phyloP scores from a whole-genome alignment of 2,329 filamentous ascomycete genomes.

The Xylariaceae sp. region DNA sequence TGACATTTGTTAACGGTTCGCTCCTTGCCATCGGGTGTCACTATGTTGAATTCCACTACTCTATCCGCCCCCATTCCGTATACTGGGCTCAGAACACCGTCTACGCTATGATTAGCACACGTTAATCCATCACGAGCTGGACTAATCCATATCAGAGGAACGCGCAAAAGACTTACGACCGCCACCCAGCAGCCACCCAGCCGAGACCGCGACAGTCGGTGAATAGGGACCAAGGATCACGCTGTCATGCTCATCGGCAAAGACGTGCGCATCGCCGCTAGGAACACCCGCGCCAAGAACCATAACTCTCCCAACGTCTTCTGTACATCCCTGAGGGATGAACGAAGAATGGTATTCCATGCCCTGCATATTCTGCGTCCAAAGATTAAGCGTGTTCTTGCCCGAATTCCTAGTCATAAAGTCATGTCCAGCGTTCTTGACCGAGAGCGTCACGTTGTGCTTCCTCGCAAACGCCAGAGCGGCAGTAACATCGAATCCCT shows the following conservation, averaged over 20 bases:
- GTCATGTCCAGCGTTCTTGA: constrained; percentile 19
- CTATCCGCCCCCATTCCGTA: constrained; percentile 48
- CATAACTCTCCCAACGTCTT: constrained; percentile 14
- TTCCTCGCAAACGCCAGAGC: constrained; percentile 22
- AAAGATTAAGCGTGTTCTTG: constrained; percentile 17
- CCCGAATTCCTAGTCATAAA: constrained; percentile 18
- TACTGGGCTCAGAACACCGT: constrained; percentile 9
- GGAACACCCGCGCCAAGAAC: constrained; percentile 12
- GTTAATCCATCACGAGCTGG: too few species aligned
- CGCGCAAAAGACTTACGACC: too few species aligned
- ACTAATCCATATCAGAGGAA: too few species aligned
- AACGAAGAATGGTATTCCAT: constrained; percentile 13
- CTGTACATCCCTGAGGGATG: constrained; percentile 12
- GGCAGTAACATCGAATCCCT: constrained; percentile 20
- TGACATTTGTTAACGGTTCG: constrained; percentile 38
- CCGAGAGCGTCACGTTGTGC: constrained; percentile 23
- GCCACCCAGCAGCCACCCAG: constrained; percentile 17
- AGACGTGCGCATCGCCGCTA: constrained; percentile 14
- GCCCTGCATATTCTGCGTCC: constrained; percentile 17
- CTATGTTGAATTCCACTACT: constrained; percentile 39
- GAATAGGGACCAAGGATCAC: constrained; percentile 17
- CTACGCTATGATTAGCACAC: too few species aligned
- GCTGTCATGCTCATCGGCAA: constrained; percentile 16
- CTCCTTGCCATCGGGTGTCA: constrained; percentile 39
- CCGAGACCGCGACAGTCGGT: constrained; percentile 14